Base-by-base conservation (phyloP, 1,284 basidiomycete genomes). In the Pseudozyma hubeiensis region DNA sequence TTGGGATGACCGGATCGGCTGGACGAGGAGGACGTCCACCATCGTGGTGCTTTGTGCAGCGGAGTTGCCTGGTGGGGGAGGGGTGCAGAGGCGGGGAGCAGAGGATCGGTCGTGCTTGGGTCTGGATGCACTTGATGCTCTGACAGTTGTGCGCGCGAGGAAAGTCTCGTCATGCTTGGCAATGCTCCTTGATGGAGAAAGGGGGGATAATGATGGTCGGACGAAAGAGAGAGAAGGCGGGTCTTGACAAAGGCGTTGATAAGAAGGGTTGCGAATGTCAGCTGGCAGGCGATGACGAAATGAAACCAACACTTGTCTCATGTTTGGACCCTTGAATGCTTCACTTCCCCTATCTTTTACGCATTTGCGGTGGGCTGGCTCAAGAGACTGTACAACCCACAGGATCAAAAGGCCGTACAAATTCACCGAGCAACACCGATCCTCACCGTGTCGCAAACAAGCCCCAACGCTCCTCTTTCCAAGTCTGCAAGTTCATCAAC, bases 1-100 rank as follows among this genome's bases (percentile, higher is more conserved):
- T 4, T n/a, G 10, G 6, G 33, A 45, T 5, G 53, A 31, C 30
- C 33, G 7, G 41, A 14, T 4, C 3, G 49, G 3, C 17, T 34
- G 52, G 47, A 19, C 34, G 43, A 34, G 40, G 48, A 29, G 30
- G 56, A 40, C 14, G 14, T 17, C 31, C 59, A 62, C 67, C 70
- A 79, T 8, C 65, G 62, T 1, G 71, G 64, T 3, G 64, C 54
- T 35, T 77, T 66, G 77, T 80, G 78, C 7, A 77, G 49, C 0
- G 33, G 54, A 0, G 72, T 70, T 5, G 54, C 16, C 31, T 75
- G 53, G 43, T 59, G n/a, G 10, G 72, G 63, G 4, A 59, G 56
- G 4, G 66, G 65, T 0, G 72, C 72, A 0, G 65, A 63, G 33
- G 66, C 59, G 14, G 72, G 72, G 5, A 70, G 58, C 4, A 70